Evolutionary conservation across 805 yeast genomes (phyloP).

Genomic region (Metschnikowia shivogae): DNA sequence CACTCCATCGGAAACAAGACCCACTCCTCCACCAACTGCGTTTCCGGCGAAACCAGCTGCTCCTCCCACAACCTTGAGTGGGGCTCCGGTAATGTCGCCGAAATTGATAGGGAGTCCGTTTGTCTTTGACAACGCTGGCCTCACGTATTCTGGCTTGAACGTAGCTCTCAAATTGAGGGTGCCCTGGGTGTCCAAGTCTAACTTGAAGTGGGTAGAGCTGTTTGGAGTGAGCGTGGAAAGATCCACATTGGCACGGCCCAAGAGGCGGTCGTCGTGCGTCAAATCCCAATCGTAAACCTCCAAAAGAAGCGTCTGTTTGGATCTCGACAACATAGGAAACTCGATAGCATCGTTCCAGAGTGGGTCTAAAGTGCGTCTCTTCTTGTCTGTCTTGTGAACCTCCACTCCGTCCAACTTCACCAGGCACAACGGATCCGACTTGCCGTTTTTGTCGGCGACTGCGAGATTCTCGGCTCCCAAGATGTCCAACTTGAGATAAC

Average conservation of each 20-base stretch:
- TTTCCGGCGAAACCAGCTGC: slow-evolving; percentile 43
- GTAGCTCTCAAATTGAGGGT: slow-evolving; percentile 47
- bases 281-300: slow-evolving; percentile 75
- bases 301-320: slow-evolving; percentile 46
- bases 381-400: slow-evolving; percentile 53
- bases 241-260: slow-evolving; percentile 53
- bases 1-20: slow-evolving; percentile 44
- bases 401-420: slow-evolving; percentile 52
- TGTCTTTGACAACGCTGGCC: slow-evolving; percentile 50
- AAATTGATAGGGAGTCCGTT: slow-evolving; percentile 41
- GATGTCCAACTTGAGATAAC: slow-evolving; percentile 53
- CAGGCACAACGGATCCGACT: slow-evolving; percentile 66
- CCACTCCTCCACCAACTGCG: slow-evolving; percentile 43
- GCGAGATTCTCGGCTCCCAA: slow-evolving; percentile 50
- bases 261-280: slow-evolving; percentile 60
- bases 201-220: slow-evolving; percentile 42
- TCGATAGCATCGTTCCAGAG: slow-evolving; percentile 67
- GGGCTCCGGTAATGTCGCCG: slow-evolving; percentile 39
- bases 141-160: slow-evolving; percentile 62
- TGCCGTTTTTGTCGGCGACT: slow-evolving; percentile 69
- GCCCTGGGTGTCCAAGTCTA: slow-evolving; percentile 63
- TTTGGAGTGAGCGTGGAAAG: slow-evolving; percentile 46
- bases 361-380: slow-evolving; percentile 68
- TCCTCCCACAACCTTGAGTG: slow-evolving; percentile 42
- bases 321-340: slow-evolving; percentile 61